Conservation (phyloP, 805 yeast genomes). For the Saccharomyces mikatae region DNA sequence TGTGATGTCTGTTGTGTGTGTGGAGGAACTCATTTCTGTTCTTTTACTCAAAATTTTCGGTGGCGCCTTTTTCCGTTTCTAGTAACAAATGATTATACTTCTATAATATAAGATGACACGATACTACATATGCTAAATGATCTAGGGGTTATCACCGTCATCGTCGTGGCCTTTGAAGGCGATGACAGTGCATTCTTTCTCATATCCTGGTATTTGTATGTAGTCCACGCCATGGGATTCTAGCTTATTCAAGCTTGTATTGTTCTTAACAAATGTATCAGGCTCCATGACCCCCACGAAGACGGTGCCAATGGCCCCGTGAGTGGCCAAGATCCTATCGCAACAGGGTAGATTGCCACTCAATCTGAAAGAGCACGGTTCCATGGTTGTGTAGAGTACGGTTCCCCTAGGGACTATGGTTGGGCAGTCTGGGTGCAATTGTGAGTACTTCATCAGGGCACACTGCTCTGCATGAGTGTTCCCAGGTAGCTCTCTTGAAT, state of each 20-base stretch:
- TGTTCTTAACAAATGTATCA: constrained; percentile 72
- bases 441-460: constrained; percentile 69
- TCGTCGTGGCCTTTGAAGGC: constrained; percentile 63
- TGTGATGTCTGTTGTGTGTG: not conserved
- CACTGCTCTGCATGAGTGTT: constrained; percentile 98
- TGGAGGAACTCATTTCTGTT: not conserved
- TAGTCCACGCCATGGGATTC: constrained; percentile 56
- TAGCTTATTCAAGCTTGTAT: constrained; percentile 52
- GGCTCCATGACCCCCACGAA: constrained; percentile 94
- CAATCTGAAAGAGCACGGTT: constrained; percentile 82
- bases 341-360: constrained; percentile 89
- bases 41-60: not conserved
- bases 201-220: constrained; percentile 76
- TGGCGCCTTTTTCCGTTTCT: not conserved
- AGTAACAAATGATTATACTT: not conserved
- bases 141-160: not conserved
- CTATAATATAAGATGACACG: not conserved
- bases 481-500: constrained; percentile 84
- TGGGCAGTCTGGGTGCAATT: constrained; percentile 7
- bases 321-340: constrained; percentile 57
- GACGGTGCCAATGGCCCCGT: constrained; percentile 51
- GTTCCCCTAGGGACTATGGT: constrained; percentile 61
- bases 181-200: constrained; percentile 53
- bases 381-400: constrained; percentile 91
- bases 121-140: not conserved